Conservation (phyloP, 805 yeast species). For the Hermanozyma aechmeae region DNA sequence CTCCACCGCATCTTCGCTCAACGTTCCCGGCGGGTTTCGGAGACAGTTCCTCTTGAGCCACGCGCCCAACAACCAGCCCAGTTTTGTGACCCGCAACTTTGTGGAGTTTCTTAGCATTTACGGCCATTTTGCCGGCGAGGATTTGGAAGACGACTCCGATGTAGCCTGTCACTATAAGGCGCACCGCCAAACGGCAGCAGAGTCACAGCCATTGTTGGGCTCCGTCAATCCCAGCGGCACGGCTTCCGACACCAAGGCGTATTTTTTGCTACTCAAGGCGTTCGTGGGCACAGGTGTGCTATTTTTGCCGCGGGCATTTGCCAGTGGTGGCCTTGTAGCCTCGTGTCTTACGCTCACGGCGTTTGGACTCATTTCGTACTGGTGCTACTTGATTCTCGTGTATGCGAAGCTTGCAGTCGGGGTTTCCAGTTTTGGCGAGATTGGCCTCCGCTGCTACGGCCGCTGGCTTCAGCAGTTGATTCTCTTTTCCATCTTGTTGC, state of each 20-base stretch:
- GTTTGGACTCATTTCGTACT: conserved; percentile 64
- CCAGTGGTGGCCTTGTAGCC: conserved; percentile 63
- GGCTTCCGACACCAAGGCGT: conserved; percentile 66
- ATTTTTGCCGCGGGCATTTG: conserved; percentile 60
- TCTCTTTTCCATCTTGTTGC: conserved; percentile 51
- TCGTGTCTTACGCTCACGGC: conserved; percentile 42
- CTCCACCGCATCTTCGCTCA: conserved; percentile 57
- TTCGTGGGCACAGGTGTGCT: conserved; percentile 73
- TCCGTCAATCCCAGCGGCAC: conserved; percentile 39
- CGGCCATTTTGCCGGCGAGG: conserved; percentile 85
- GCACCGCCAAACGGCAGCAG: conserved; percentile 21
- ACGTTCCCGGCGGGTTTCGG: conserved; percentile 79
- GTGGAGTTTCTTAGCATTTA: conserved; percentile 69
- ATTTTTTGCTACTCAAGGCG: conserved; percentile 61
- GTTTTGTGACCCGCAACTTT: conserved; percentile 60
- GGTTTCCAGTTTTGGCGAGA: conserved; percentile 74
- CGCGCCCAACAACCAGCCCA: conserved; percentile 16
- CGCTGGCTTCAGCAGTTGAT: conserved; percentile 55
- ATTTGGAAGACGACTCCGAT: conserved; percentile 59
- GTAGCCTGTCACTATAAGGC: conserved; percentile 39
- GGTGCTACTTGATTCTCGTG: conserved; percentile 67
- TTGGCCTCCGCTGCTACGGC: conserved; percentile 59
- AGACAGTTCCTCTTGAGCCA: conserved; percentile 47
- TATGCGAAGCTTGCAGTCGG: conserved; percentile 47
- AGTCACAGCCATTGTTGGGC: conserved; percentile 22